These are phyloP conservation scores for Globisporangium sylvaticum DNA, from an alignment of 352 stramenopile genomes.

Conservation along the genomic window DNA sequence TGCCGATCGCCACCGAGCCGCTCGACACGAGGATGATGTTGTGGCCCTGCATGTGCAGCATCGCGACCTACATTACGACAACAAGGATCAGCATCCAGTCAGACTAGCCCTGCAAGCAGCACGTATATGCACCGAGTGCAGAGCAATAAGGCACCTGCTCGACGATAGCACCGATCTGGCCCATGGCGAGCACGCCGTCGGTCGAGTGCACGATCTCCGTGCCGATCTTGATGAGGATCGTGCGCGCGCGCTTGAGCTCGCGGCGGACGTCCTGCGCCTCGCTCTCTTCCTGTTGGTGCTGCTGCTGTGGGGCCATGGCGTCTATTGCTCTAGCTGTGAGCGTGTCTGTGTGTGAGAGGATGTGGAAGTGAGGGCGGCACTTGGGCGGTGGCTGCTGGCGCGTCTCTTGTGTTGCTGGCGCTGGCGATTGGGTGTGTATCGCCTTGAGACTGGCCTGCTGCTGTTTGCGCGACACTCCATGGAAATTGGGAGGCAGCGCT, in stretches of 20 bases:
- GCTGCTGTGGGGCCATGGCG: slow-evolving; percentile 1
- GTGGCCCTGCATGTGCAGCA: slow-evolving; percentile 77
- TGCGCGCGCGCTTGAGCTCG: slow-evolving; percentile 55
- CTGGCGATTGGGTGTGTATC: background rate
- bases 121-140: too few species aligned
- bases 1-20: slow-evolving; percentile 73
- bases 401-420: background rate
- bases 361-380: background rate
- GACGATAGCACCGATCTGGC: slow-evolving; percentile 82
- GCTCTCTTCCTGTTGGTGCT: slow-evolving; percentile 2
- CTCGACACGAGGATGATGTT: slow-evolving; percentile 83
- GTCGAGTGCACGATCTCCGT: slow-evolving; percentile 83
- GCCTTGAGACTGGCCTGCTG: background rate
- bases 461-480: slow-evolving; percentile 3
- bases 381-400: background rate
- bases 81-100: background rate
- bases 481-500: background rate
- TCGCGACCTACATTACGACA: slow-evolving; percentile 42
- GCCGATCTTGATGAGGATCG: slow-evolving; percentile 83
- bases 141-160: too few species aligned
- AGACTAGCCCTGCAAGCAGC: too few species aligned
- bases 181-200: slow-evolving; percentile 73
- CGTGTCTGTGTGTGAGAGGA: background rate
- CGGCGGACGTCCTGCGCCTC: slow-evolving; percentile 19
- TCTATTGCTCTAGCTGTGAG: background rate